Conservation (phyloP, 73 alveolate species). For the Symbiodinium natans region DNA sequence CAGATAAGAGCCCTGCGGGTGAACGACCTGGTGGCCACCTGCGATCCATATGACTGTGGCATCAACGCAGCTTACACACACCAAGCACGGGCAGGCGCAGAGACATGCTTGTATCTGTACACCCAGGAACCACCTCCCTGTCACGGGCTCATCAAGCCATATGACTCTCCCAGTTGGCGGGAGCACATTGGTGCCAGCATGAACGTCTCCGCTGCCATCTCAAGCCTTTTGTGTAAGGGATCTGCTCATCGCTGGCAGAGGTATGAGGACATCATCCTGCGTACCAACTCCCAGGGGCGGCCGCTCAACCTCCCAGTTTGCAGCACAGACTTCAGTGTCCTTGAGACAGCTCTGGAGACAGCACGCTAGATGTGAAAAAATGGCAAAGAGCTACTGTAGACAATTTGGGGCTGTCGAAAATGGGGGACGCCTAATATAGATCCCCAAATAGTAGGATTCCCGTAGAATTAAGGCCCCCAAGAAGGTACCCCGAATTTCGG, state of each 20-base stretch:
- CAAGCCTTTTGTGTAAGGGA: conserved; percentile 65
- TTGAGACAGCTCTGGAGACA: not conserved
- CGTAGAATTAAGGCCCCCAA: too few relatives aligned
- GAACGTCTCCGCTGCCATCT: not conserved
- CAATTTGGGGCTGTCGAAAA: too few relatives aligned
- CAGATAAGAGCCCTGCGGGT: not conserved
- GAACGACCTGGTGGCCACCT: conserved; percentile 16
- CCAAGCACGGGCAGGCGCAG: conserved; percentile 34
- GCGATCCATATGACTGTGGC: conserved; percentile 89
- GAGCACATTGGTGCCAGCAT: not conserved
- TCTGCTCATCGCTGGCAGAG: conserved; percentile 74
- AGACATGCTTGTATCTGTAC: conserved; percentile 51
- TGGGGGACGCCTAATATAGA: too few relatives aligned
- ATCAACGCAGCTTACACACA: conserved; percentile 46
- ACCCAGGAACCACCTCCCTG: conserved; percentile 51
- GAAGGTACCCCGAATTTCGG: too few relatives aligned
- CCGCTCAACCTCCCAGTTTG: conserved; percentile 41
- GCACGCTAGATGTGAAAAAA: too few relatives aligned
- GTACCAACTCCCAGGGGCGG: not conserved
- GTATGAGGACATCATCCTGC: conserved; percentile 27
- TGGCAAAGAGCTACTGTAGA: too few relatives aligned
- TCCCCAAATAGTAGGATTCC: too few relatives aligned
- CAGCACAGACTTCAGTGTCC: conserved; percentile 67
- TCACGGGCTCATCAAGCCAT: conserved; percentile 46
- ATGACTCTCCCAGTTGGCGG: conserved; percentile 45